A percentile compares a stretch with the other conserved stretches of the same genome.
phyloP scores from a whole-genome alignment of 148 eudicot species.

The Rhododendron kiyosumense region DNA sequence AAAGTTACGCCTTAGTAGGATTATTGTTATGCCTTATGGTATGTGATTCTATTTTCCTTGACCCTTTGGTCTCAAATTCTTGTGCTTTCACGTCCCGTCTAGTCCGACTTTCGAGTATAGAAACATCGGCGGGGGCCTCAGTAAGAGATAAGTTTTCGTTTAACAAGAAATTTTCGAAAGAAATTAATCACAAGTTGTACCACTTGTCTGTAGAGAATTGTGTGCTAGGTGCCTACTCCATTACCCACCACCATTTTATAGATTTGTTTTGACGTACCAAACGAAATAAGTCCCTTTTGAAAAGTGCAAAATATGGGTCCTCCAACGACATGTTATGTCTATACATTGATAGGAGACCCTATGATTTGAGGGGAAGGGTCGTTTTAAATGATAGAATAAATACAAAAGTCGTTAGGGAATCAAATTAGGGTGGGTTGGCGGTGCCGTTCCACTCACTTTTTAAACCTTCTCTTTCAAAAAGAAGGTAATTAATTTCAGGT shows the following conservation, averaged over 20 bases:
- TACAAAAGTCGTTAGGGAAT: background rate
- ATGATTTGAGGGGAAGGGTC: background rate
- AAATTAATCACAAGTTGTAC: background rate
- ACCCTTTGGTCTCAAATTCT: too few species aligned
- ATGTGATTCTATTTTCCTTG: too few species aligned
- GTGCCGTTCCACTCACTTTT: too few species aligned
- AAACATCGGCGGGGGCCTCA: too few species aligned
- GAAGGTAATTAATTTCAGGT: too few species aligned
- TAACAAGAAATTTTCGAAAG: background rate
- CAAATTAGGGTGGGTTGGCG: background rate
- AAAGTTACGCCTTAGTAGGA: too few species aligned
- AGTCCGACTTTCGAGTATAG: too few species aligned
- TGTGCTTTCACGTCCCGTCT: too few species aligned
- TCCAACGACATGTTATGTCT: background rate
- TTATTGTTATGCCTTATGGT: too few species aligned
- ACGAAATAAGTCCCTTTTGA: background rate
- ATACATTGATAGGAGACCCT: background rate
- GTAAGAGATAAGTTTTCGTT: too few species aligned
- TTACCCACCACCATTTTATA: background rate
- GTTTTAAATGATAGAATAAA: background rate
- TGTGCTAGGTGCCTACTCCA: background rate
- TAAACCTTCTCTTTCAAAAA: too few species aligned
- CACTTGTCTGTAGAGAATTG: background rate
- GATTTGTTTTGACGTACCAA: background rate
- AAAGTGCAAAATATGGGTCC: background rate